Evolutionary conservation across 805 yeast species (phyloP), one percentile per base, ranked within the genome.

Genomic region (Peterozyma xylosa): DNA sequence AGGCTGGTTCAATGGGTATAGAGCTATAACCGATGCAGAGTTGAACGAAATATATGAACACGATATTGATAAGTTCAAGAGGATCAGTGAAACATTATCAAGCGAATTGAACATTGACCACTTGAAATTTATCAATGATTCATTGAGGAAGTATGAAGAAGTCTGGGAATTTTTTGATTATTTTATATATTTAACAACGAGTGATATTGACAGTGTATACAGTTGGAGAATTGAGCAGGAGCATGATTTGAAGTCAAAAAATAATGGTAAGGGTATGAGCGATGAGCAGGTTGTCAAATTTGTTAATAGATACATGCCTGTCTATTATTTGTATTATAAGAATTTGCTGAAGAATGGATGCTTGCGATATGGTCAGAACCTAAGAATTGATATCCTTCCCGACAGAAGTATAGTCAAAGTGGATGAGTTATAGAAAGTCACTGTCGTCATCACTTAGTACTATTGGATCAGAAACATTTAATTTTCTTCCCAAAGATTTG

Each of bases 1-100:
- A 63, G 99, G 98, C 4, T 91, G 99, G 99, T 88, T 90, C 64
- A 73, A 79, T 18, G 98, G 98, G 1, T 91, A 79, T 57, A 49
- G 57, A 4, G 69, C 83, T 1, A 50, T 74, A 15, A 50, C 60
- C 1, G 52, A 59, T 27, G 57, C 57, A 3, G 59, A 57, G 6
- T 46, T 71, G 42, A 42, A 54, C 13, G 21, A 29, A 9, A 53
- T 50, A 41, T 68, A 69, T 67, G 33, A 45, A 1, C 21, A 45
- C 7, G 48, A 56, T 39, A 37, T 4, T 32, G 47, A 54, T 2
- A 57, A 29, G 33, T 59, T 48, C 51, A 55, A 50, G 11, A 16
- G 33, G 1, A 35, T 61, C 3, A 21, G 27, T 21, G 7, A 21
- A 21, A 21, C 27, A 21, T 21, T 21, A 21, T 21, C 27, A 21